Evolutionary conservation across 2,329 filamentous ascomycete genomes (phyloP).

Genomic region (Neodidymelliopsis sp.): DNA sequence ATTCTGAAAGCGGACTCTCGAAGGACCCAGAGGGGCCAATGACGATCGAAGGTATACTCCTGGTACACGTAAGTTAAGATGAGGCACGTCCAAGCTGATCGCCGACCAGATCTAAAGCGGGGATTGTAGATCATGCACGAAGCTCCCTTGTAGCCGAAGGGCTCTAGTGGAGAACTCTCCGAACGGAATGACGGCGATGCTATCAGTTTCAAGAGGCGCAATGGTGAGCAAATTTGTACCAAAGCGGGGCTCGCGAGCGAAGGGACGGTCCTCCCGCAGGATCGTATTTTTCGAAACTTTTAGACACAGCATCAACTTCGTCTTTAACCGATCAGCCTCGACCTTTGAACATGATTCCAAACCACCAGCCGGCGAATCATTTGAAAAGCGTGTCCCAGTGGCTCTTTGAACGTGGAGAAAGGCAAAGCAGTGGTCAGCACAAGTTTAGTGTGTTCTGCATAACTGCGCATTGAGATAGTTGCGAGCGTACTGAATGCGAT

Average conservation of each 20-base stretch:
- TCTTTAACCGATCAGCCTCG: too few species aligned
- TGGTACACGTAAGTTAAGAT: not conserved
- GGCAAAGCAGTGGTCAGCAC: too few species aligned
- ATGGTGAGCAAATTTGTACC: too few species aligned
- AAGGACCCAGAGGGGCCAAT: not conserved
- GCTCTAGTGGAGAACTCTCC: not conserved
- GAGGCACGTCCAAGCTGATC: not conserved
- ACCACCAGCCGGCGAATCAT: too few species aligned
- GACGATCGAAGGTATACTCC: not conserved
- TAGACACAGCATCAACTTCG: too few species aligned
- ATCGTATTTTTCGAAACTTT: too few species aligned
- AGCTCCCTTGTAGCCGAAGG: not conserved
- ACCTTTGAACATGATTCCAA: too few species aligned
- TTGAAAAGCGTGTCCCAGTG: too few species aligned
- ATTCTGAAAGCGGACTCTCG: not conserved
- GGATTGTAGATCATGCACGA: conserved; percentile 1
- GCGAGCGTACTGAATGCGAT: too few species aligned
- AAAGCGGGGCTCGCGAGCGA: not conserved
- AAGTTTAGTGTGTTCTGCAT: too few species aligned
- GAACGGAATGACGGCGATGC: not conserved
- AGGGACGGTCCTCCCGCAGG: not conserved
- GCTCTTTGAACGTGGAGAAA: too few species aligned
- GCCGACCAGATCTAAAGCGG: conserved; percentile 11
- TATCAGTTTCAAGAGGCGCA: not conserved
- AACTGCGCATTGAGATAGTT: too few species aligned